Base-by-base conservation (phyloP, 2,329 filamentous ascomycete genomes). In the Sporothrix curviconia region DNA sequence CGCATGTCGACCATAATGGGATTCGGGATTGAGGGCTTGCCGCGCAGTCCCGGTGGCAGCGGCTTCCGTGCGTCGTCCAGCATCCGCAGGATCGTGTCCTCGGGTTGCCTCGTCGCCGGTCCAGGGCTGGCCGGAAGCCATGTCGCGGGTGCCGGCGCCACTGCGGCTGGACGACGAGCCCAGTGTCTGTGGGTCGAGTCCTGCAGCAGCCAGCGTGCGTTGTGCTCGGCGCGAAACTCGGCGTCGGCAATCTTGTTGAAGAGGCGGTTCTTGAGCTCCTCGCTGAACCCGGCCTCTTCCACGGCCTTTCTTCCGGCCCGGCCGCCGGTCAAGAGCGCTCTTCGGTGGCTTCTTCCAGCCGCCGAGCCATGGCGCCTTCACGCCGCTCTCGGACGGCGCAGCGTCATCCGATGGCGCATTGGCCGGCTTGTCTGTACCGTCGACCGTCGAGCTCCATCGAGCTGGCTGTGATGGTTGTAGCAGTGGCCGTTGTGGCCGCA, bases 41-140 rank as follows among this genome's bases (percentile, higher is more conserved):
- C 76, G 36, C 81, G 73, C 3, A 79, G 64, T 0, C 71, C 74
- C 4, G 75, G 75, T 14, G 69, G 72, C 50, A 95, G 74, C 0
- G 87, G 88, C 66, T 91, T 90, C 59, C 82, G 83, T 25, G 89
- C 81, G 67, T 95, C 90, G 57, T 89, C 81, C 11, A 94, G 72
- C 88, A 97, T 97, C 32, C 94, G 84, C 50, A 95, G 74, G 22
- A 90, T 85, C 0, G 87, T 80, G 69, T 96, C 91, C 64, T 86
- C 82, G 1, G 86, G 73, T n/a, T 5, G 75, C 76, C 71, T 97
- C 94, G 12, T 80, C 77, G 2, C 92, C 94, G 0, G 81, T 84
- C 94, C 94, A 99, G 1, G 87, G 79, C 58, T 79, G 73, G 7
- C 85, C 82, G 0, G 79, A 76, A 1, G 90, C 90, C 36, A 85